Base-by-base conservation (phyloP, 2,329 filamentous ascomycete genomes). In the Apiospora saccharicola region DNA sequence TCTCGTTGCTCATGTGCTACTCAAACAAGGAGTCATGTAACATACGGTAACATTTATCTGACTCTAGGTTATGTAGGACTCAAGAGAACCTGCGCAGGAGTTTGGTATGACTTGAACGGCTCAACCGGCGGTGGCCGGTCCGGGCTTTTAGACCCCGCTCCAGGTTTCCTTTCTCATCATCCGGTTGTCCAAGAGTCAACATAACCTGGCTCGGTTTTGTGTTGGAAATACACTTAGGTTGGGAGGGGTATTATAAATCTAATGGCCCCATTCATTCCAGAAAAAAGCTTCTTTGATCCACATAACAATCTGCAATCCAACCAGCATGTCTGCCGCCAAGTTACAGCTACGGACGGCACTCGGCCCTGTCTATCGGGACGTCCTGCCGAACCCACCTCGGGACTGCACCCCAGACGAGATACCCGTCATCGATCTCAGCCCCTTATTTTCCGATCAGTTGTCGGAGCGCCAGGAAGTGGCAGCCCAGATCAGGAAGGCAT, bases 401-500 rank as follows among this genome's bases (percentile, higher is more conserved):
- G 74, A 79, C 72, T 81, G 79, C 51, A 80, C 79, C 24, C 71
- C 75, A 30, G 77, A 79, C 19, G 86, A 90, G 77, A 87, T 90
- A 16, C 88, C 88, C 3, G 77, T 90, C 57, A 87, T 90, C 70
- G 86, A 90, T 75, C 78, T 90, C 8, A 81, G 82, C 0, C 76
- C 78, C 16, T 82, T 83, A 71, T 83, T 86, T 71, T 82, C 83
- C 69, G 71, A 77, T 1, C 78, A 81, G 0, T 69, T 83, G 0
- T 75, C 78, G 0, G 80, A 82, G 3, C 83, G 85, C 0, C 78
- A 81, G 53, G 74, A 76, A 14, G 82, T 88, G 0, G 86, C 86
- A 0, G 74, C 76, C 0, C 77, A 81, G 5, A 83, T 89, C 22
- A 82, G 81, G 26, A 75, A 80, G 0, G 88, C 88, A 0, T 85